Percentiles rank a stretch among this genome's conserved stretches.
Conservation (phyloP, 23 red algal genomes). For the Gracilaria gracilis region DNA sequence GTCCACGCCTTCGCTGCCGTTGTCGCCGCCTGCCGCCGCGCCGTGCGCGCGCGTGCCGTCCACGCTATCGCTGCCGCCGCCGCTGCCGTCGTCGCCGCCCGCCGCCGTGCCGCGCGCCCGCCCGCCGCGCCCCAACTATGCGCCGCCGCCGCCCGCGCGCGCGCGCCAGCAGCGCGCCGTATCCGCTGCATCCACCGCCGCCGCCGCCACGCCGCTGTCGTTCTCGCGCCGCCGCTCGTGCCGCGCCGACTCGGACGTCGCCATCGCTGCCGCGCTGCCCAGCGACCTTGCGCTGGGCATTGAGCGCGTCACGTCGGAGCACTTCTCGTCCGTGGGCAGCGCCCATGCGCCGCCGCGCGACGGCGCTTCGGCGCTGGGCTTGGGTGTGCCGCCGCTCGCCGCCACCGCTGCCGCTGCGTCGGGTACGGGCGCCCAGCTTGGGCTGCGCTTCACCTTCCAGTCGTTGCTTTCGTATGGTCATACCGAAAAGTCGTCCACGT, state of each 20-base stretch:
- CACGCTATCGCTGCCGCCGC: neutral
- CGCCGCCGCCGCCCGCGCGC: conserved; percentile 35
- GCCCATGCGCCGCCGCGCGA: no score
- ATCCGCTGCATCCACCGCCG: neutral
- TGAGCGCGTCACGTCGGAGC: conserved; percentile 54
- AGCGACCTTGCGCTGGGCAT: conserved; percentile 41
- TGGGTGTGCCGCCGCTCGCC: no score
- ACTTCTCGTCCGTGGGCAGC: conserved; percentile 2
- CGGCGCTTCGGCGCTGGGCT: no score
- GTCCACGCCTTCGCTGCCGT: neutral
- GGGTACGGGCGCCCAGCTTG: neutral
- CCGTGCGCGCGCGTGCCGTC: neutral
- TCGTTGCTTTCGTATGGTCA: conserved; percentile 72
- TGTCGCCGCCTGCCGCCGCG: neutral
- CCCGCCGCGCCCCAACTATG: conserved; percentile 42
- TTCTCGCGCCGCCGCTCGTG: neutral
- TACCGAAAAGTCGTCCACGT: conserved; percentile 55
- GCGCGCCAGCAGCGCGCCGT: neutral
- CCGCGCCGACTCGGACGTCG: neutral
- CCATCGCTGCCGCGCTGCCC: conserved; percentile 6
- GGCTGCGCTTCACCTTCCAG: conserved; percentile 65
- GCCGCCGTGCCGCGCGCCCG: neutral
- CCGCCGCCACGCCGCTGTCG: neutral
- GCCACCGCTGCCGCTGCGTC: neutral
- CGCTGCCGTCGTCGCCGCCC: neutral